Percentiles rank a stretch among this genome's conserved stretches.
phyloP scores from a whole-genome alignment of 306 rosid species.

The Glycine latifolia region DNA sequence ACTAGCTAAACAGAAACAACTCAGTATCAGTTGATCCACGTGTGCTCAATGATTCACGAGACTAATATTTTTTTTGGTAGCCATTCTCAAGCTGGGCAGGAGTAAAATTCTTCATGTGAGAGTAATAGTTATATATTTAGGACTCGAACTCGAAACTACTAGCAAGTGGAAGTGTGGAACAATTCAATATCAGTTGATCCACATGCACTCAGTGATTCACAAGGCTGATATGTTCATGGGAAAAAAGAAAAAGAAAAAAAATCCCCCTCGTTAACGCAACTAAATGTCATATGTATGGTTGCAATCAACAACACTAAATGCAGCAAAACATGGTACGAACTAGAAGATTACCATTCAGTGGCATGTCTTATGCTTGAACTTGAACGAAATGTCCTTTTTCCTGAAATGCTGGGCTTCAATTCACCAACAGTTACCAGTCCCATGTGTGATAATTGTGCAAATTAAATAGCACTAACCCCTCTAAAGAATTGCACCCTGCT shows the following conservation, averaged over 20 bases:
- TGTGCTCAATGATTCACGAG: not conserved
- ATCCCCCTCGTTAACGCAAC: not conserved
- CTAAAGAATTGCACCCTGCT: constrained; percentile 43
- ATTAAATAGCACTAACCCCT: constrained; percentile 39
- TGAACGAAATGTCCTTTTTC: constrained; percentile 82
- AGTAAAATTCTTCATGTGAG: not conserved
- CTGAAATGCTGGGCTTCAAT: constrained; percentile 92
- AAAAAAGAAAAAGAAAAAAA: not conserved
- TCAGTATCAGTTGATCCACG: not conserved
- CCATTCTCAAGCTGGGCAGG: not conserved
- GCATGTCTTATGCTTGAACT: constrained; percentile 96
- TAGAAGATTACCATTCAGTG: constrained; percentile 80
- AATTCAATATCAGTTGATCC: not conserved
- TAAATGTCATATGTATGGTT: not conserved
- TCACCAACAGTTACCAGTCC: constrained; percentile 93
- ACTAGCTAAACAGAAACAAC: not conserved
- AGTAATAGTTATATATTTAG: not conserved
- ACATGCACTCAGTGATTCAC: not conserved
- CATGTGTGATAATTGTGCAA: constrained; percentile 52
- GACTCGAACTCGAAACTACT: not conserved
- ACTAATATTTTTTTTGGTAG: not conserved
- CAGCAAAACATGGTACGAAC: not conserved
- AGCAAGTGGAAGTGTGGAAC: not conserved
- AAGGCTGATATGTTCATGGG: not conserved
- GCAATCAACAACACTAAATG: constrained; percentile 24